Conservation (phyloP, 257 asterid species). For the Galeopsis tetrahit region DNA sequence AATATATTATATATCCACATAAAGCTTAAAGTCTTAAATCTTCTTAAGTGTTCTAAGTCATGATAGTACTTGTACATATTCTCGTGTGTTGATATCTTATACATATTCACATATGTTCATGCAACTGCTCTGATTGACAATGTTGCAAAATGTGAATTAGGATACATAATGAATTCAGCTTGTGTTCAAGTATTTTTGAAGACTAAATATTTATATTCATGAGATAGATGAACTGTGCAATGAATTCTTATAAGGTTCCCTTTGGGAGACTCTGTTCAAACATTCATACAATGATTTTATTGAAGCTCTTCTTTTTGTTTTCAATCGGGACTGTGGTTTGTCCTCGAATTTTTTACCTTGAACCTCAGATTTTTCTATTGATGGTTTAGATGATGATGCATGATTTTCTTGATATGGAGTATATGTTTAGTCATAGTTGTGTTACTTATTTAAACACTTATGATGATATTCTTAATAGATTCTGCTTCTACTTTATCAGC, state of each 20-base stretch:
- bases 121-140: not conserved
- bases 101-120: too few relatives aligned
- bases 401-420: not conserved
- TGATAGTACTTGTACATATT: too few relatives aligned
- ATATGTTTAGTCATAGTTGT: not conserved
- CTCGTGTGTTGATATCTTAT: too few relatives aligned
- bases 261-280: not conserved
- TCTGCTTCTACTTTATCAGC: not conserved
- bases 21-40: too few relatives aligned
- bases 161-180: not conserved
- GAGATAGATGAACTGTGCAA: slow-evolving; percentile 2
- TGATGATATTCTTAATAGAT: slow-evolving; percentile 11
- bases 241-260: not conserved
- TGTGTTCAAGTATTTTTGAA: not conserved
- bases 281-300: not conserved
- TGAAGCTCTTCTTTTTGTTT: not conserved
- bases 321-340: not conserved
- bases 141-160: not conserved
- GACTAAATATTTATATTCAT: not conserved
- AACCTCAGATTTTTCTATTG: not conserved
- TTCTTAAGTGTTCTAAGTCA: too few relatives aligned
- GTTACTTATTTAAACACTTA: not conserved
- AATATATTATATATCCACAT: too few relatives aligned
- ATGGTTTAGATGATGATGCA: not conserved
- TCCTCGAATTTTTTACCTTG: not conserved